Evolutionary conservation across 2,329 filamentous ascomycete genomes (phyloP).

Genomic region (Xylaria sp.): DNA sequence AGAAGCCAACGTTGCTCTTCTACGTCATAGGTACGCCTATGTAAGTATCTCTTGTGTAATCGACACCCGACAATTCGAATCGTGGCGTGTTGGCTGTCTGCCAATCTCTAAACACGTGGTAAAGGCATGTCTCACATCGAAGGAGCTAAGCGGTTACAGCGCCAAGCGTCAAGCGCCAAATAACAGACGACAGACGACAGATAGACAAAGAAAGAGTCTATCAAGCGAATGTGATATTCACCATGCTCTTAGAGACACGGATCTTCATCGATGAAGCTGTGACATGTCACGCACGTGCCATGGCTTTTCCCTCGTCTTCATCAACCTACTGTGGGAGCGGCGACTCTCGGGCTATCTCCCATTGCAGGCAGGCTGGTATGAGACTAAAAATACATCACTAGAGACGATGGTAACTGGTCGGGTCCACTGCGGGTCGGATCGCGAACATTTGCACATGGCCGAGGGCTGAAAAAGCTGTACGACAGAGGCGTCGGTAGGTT

Average conservation of each 20-base stretch:
- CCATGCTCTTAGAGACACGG: no score
- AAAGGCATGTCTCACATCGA: constrained; percentile 5
- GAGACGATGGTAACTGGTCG: background rate
- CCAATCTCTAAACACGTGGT: background rate
- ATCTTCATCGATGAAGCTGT: background rate
- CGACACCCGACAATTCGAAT: background rate
- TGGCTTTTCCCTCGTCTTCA: background rate
- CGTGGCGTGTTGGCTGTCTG: constrained; percentile 7
- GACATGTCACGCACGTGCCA: background rate
- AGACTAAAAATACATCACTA: background rate
- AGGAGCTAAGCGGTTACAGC: background rate
- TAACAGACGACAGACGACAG: background rate
- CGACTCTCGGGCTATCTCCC: background rate
- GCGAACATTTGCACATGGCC: constrained; percentile 1
- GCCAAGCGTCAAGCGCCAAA: background rate
- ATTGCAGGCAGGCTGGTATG: background rate
- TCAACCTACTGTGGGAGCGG: background rate
- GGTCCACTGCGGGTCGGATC: constrained; percentile 29
- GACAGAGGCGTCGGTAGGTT: constrained; percentile 12
- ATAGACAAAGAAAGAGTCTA: background rate
- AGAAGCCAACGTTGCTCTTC: background rate
- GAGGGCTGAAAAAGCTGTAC: constrained; percentile 4
- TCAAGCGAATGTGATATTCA: background rate
- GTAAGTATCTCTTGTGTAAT: background rate
- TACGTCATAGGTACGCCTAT: constrained; percentile 1